Evolutionary conservation across 148 eudicot species (phyloP), one percentile per base, ranked within the genome.

Genomic region (Cornus florida): DNA sequence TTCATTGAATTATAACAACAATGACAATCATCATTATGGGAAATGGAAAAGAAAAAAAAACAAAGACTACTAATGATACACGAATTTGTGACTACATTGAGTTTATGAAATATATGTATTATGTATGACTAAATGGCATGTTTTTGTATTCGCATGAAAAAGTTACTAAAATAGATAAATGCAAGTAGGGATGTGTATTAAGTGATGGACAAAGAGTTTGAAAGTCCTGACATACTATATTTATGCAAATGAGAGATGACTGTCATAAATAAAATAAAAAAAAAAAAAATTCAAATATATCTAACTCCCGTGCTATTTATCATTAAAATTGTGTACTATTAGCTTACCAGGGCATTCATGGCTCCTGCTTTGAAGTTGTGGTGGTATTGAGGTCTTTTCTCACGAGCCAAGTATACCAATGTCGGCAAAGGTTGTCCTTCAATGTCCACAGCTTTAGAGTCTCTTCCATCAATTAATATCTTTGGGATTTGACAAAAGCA

Each of bases 281-380:
- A 0, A 28, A 28, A 28, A 28, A 0, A 28, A 28, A 28, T 28
- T 28, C n/a, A 28, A 28, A 28, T 28, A 28, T 28, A 28, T 28
- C 28, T 28, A 28, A 28, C 28, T 28, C 28, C 28, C 28, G 28
- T 28, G 1, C 28, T 0, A 28, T 28, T 28, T 28, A 0, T 28
- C 28, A 28, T 28, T 28, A n/a, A 0, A 28, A 28, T 4, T 43
- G 48, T 43, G 48, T 43, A 43, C 4, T 5, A 43, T 4, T 43
- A 43, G 17, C 72, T 69, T 59, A 70, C 80, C 23, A 78, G 75
- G 7, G 80, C 68, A 70, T 78, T 78, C 57, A 70, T 7, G 69
- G 75, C 68, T 70, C 80, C 80, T 78, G 80, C 80, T 78, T 78
- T 78, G 56, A 78, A 78, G 38, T 78, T 78, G 5, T 78, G 80